Evolutionary conservation across 305 asterid species (phyloP), one percentile per base, ranked within the genome.

Genomic region (Andrographis paniculata): DNA sequence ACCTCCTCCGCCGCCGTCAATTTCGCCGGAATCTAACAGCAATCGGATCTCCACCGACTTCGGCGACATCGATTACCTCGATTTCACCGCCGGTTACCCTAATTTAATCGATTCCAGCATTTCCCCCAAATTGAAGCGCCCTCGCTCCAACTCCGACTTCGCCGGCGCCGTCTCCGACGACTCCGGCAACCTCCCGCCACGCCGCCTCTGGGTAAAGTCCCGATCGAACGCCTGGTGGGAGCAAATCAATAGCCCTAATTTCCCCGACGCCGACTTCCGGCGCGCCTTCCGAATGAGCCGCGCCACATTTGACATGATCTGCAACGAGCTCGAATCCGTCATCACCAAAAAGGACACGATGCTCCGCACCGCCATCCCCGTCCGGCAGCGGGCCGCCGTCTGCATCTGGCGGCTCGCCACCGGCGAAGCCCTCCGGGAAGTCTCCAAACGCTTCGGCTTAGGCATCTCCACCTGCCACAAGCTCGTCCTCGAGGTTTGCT

Each of bases 201-300:
- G 89, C 31, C 58, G 93, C 8, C 35, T 80, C 45, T 80, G 95
- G 95, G 87, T 81, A 48, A 85, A 84, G 53, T 48, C 18, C 50
- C 74, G 95, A 8, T 81, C 95, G 1, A 81, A 74, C 6, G 93
- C 64, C 10, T 85, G 95, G 95, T 85, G 95, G 95, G 87, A 85
- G 57, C 75, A 58, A 1, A 69, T 69, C 14, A 77, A 53, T 49
- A 60, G 67, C 56, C 66, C 80, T 0, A 80, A 76, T 16, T 81
- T 61, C 36, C 79, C 95, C 0, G 94, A 81, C 10, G 75, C 66
- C 45, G 91, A 85, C 19, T 85, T 85, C 65, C 62, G 52, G 40
- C 66, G 64, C 11, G 77, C 80, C 0, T 85, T 85, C 43, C 66
- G 84, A 1, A 82, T 85, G 94, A 69, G 91, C 51, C 64, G 60